Percentiles rank a stretch among this genome's conserved stretches.
phyloP scores from a whole-genome alignment of 108 stramenopile genomes.

The Cylindrotheca closterium region DNA sequence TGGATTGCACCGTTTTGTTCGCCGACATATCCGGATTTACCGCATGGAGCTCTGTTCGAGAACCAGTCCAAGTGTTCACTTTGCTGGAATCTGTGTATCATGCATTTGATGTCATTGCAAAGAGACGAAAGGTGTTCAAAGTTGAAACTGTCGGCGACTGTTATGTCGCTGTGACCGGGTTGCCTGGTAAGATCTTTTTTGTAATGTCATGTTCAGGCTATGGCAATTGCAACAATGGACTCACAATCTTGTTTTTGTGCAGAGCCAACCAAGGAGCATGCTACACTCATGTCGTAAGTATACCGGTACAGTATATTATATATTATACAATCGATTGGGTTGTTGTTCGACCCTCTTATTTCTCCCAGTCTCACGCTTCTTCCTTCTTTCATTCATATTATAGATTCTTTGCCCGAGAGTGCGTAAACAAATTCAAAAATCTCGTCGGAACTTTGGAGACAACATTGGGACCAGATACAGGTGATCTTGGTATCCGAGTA shows the following conservation, averaged over 20 bases:
- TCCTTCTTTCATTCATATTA: background rate
- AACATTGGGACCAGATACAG: no score
- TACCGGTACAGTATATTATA: background rate
- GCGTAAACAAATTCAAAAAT: background rate
- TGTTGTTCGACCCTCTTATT: background rate
- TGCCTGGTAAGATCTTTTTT: constrained; percentile 7
- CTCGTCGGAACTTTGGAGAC: constrained; percentile 15
- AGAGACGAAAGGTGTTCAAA: constrained; percentile 5
- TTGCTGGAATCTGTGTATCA: constrained; percentile 20
- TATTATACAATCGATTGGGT: background rate
- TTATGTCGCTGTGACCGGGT: constrained; percentile 17
- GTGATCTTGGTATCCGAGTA: constrained; percentile 21
- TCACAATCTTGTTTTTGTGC: no score
- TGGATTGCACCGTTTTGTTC: background rate
- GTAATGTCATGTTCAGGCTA: no score
- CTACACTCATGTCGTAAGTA: background rate
- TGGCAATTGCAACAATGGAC: no score
- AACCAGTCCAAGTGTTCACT: no score
- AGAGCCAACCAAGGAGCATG: background rate
- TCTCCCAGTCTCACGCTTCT: no score
- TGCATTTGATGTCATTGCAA: no score
- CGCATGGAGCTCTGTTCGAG: no score
- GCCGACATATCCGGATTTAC: constrained; percentile 9
- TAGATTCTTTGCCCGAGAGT: constrained; percentile 12
- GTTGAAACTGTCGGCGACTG: no score